Evolutionary conservation across 331 rosid genomes (phyloP).

Genomic region (Malus hybrid): DNA sequence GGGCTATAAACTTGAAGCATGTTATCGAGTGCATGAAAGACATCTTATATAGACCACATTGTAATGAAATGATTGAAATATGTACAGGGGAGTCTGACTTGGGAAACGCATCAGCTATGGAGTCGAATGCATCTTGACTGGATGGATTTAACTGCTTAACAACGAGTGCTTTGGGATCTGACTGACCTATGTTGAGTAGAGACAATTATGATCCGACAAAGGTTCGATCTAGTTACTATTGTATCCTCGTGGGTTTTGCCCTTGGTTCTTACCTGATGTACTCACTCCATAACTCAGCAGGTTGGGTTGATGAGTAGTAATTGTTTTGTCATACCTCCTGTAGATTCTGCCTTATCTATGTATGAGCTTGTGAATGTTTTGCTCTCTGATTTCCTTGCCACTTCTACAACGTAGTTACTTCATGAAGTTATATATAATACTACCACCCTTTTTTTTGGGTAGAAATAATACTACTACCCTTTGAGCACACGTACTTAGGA

Average conservation of each 20-base stretch:
- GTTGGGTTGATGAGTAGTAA: constrained; percentile 7
- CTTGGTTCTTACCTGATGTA: not conserved
- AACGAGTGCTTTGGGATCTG: not conserved
- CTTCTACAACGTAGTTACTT: no score
- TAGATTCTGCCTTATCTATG: not conserved
- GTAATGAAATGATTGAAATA: not conserved
- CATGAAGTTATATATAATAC: no score
- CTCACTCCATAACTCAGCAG: constrained; percentile 4
- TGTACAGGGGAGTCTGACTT: not conserved
- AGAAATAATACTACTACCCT: no score
- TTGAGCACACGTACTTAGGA: no score
- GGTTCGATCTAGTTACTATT: not conserved
- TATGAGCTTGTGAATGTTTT: not conserved
- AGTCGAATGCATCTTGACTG: not conserved
- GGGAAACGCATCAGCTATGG: not conserved
- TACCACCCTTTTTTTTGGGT: no score
- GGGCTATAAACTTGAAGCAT: not conserved
- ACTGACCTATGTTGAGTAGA: not conserved
- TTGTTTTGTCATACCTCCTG: not conserved
- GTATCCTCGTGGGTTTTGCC: not conserved
- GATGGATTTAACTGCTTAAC: not conserved
- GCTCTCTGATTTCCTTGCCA: not conserved
- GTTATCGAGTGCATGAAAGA: not conserved
- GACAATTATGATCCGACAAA: not conserved
- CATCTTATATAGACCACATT: not conserved